Evolutionary conservation across 2,329 filamentous ascomycete species (phyloP).

Genomic region (Chrysoporthe puriensis): DNA sequence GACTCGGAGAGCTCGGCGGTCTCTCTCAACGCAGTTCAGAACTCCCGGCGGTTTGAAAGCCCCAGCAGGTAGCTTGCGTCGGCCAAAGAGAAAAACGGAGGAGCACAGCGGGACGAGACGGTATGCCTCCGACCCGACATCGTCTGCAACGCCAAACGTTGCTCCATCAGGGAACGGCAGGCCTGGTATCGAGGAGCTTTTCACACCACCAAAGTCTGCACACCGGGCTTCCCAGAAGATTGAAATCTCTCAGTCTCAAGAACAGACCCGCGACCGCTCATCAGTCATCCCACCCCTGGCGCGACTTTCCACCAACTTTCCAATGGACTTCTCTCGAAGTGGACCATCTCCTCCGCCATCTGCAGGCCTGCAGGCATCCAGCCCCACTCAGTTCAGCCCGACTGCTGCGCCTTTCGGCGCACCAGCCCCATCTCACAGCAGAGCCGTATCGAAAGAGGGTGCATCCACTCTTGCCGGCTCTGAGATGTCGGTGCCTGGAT

Average conservation of each 20-base stretch:
- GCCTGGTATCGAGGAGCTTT: slow-evolving; percentile 35
- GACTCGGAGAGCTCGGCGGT: slow-evolving; percentile 52
- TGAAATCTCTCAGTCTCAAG: slow-evolving; percentile 37
- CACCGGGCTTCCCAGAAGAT: slow-evolving; percentile 34
- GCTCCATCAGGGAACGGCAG: slow-evolving; percentile 32
- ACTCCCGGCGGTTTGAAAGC: slow-evolving; percentile 61
- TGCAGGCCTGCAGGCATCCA: slow-evolving; percentile 42
- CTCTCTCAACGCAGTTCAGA: slow-evolving; percentile 63
- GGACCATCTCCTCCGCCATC: slow-evolving; percentile 47
- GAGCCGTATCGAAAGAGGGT: slow-evolving; percentile 50
- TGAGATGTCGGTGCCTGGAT: slow-evolving; percentile 67
- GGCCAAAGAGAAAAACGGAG: slow-evolving; percentile 54
- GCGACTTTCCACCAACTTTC: slow-evolving; percentile 55
- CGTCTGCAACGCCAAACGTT: slow-evolving; percentile 36
- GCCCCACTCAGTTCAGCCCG: slow-evolving; percentile 47
- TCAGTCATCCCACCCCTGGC: slow-evolving; percentile 61
- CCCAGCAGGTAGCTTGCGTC: slow-evolving; percentile 59
- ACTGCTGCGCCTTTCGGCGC: slow-evolving; percentile 37
- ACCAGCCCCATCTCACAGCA: slow-evolving; percentile 45
- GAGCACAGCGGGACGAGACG: slow-evolving; percentile 50
- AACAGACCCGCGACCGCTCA: slow-evolving; percentile 50
- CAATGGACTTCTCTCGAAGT: slow-evolving; percentile 55
- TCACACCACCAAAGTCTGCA: slow-evolving; percentile 34
- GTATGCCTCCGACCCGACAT: slow-evolving; percentile 57
- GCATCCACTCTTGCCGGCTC: slow-evolving; percentile 71